phyloP scores from a whole-genome alignment of 768 basidiomycete genomes.

The Leccinum longicurvipes region DNA sequence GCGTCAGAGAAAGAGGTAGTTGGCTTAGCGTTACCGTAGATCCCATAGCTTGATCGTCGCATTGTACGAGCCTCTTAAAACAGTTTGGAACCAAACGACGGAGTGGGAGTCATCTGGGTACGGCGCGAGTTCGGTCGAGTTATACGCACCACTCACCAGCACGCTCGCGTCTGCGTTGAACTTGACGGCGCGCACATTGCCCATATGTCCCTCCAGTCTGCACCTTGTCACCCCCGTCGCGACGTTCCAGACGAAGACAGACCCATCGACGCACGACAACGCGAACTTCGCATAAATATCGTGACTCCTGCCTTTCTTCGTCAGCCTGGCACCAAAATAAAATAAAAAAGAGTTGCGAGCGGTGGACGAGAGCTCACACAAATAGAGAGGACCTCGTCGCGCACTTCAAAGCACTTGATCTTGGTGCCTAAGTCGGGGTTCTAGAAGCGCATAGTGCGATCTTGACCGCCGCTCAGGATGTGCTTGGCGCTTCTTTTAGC shows the following conservation, averaged over 20 bases:
- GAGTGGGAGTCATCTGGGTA: no score
- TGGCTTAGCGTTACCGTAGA: slow-evolving; percentile 50
- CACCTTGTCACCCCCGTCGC: slow-evolving; percentile 79
- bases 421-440: slow-evolving; percentile 84
- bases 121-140: no score
- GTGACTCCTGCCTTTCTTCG: slow-evolving; percentile 53
- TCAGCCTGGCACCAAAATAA: neutral
- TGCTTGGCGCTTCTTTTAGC: slow-evolving; percentile 88
- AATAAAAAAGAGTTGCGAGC: no score
- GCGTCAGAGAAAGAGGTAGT: neutral
- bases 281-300: slow-evolving; percentile 96
- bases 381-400: slow-evolving; percentile 94
- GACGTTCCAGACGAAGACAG: slow-evolving; percentile 96
- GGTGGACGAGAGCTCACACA: slow-evolving; percentile 54
- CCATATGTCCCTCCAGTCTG: slow-evolving; percentile 83
- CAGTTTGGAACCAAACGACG: no score
- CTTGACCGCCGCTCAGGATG: slow-evolving; percentile 89
- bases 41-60: slow-evolving; percentile 92
- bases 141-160: slow-evolving; percentile 75
- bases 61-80: slow-evolving; percentile 79
- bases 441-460: slow-evolving; percentile 86
- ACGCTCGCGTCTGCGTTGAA: slow-evolving; percentile 88
- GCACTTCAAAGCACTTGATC: slow-evolving; percentile 87
- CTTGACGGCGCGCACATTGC: slow-evolving; percentile 86
- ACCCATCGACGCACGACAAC: slow-evolving; percentile 90